Percentiles rank a stretch among this genome's conserved stretches.
phyloP scores from a whole-genome alignment of 495 filamentous ascomycete species.

The Lasiosphaeriaceae sp. region DNA sequence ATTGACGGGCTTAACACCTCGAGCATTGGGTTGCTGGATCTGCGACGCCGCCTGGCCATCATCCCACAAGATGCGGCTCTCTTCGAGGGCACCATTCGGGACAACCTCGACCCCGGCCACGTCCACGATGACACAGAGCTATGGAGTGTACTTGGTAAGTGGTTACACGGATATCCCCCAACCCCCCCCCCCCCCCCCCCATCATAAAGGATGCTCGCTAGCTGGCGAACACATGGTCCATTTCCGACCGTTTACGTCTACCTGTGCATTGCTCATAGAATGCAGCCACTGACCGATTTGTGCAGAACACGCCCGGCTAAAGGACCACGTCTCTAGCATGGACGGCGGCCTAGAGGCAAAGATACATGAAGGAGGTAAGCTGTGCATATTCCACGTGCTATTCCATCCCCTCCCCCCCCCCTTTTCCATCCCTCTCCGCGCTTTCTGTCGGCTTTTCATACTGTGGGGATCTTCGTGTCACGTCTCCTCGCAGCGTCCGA shows the following conservation, averaged over 20 bases:
- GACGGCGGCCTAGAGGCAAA: slow-evolving; percentile 82
- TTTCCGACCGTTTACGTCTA: neutral
- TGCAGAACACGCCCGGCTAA: slow-evolving; percentile 87
- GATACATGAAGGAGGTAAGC: slow-evolving; percentile 90
- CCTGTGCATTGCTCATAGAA: slow-evolving; percentile 8
- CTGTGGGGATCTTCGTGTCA: slow-evolving; percentile 1
- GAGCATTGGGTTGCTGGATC: slow-evolving; percentile 82
- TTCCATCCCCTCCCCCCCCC: slow-evolving; percentile 4
- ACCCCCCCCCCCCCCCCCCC: slow-evolving; percentile 2
- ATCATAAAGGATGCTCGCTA: neutral
- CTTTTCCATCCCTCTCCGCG: slow-evolving; percentile 25
- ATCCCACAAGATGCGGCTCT: slow-evolving; percentile 98
- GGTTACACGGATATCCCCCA: slow-evolving; percentile 22
- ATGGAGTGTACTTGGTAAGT: slow-evolving; percentile 90
- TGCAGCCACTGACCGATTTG: slow-evolving; percentile 18
- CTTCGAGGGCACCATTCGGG: slow-evolving; percentile 92
- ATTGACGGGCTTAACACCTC: slow-evolving; percentile 90
- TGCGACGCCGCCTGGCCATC: slow-evolving; percentile 88
- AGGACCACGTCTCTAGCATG: slow-evolving; percentile 87
- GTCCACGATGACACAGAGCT: slow-evolving; percentile 97
- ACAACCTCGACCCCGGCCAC: slow-evolving; percentile 93
- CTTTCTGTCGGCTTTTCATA: slow-evolving; percentile 38
- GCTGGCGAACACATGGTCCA: slow-evolving; percentile 18
- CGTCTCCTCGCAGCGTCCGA: neutral
- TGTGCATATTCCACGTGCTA: slow-evolving; percentile 10